Evolutionary conservation across 1,284 basidiomycete genomes (phyloP), one percentile per base, ranked within the genome.

Genomic region (Leucoagaricus sp.): DNA sequence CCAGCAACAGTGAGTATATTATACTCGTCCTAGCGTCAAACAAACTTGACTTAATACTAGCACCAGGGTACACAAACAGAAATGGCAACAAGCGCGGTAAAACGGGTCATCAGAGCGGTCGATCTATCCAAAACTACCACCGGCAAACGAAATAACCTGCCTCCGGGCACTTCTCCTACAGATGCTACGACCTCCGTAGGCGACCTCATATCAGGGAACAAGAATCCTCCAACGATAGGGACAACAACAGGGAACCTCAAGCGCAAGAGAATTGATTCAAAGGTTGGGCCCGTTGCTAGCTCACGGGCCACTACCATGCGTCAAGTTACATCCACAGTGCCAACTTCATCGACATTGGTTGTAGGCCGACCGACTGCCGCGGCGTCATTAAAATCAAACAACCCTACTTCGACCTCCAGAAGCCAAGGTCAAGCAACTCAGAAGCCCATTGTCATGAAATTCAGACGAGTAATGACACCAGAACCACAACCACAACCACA

Each of bases 241-340:
- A 58, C 63, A 19, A 21, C 12, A 23, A 23, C 19, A 3, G 58
- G 65, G n/a, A 62, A 53, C 25, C 57, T 75, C 49, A 76, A 77
- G 61, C 72, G 75, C 31, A 77, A 76, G 60, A 64, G 75, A 58
- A 15, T 57, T 9, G 49, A 57, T 31, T 47, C 49, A 15, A 57
- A 57, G 29, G 3, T 28, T n/a, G 19, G 60, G 3, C 61, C 71
- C 8, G 64, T 65, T 23, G 58, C 51, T 13, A 73, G 72, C 58
- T 57, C 67, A 48, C 67, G 68, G n/a, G 55, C 67, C 6, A 55
- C 44, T 9, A 17, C 66, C 4, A 45, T 71, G 48, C 65, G 71
- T 40, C 70, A 70, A 56, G 69, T 68, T 33, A 67, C 68, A 38
- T 19, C 26, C 19, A 34, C n/a, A 15, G 17, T 12, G 6, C 41